Percentiles rank a stretch among this genome's conserved stretches.
Evolutionary conservation across 371 early-diverging fungal genomes (phyloP).

Genomic region (Mucor saturninus): DNA sequence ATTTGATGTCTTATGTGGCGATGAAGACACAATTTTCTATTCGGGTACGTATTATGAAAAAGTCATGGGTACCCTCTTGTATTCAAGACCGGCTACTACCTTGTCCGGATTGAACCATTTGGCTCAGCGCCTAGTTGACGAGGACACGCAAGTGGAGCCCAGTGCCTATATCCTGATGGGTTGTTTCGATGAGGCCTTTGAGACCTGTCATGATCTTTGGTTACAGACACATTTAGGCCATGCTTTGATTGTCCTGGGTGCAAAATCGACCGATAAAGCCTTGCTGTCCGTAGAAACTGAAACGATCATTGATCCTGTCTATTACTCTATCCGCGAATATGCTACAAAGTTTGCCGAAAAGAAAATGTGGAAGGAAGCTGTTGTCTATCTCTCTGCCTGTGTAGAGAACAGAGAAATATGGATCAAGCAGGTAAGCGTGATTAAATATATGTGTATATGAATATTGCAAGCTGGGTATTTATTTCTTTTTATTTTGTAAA

Average conservation of each 20-base stretch:
- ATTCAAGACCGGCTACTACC: not conserved
- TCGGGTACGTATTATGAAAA: conserved; percentile 11
- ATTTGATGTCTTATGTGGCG: conserved; percentile 3
- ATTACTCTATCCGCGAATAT: conserved; percentile 31
- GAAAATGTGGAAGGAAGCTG: conserved; percentile 41
- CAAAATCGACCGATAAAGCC: not conserved
- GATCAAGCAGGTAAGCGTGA: conserved; percentile 24
- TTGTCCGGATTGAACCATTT: not conserved
- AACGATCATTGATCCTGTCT: conserved; percentile 32
- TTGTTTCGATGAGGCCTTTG: conserved; percentile 23
- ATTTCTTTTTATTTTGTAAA: not conserved
- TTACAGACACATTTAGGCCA: conserved; percentile 29
- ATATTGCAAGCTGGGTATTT: not conserved
- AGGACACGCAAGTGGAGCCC: not conserved
- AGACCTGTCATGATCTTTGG: conserved; percentile 12
- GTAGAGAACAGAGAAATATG: conserved; percentile 33
- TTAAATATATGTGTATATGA: not conserved
- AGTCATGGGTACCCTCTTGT: conserved; percentile 4
- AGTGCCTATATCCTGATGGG: conserved; percentile 13
- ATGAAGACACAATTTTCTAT: not conserved
- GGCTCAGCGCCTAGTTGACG: not conserved
- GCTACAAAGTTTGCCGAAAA: conserved; percentile 27
- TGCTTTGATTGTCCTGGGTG: conserved; percentile 14
- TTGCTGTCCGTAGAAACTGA: not conserved
- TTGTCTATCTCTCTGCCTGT: conserved; percentile 33